phyloP scores from a whole-genome alignment of 192 early-diverging fungal species.

The Spinellus fusiger region DNA sequence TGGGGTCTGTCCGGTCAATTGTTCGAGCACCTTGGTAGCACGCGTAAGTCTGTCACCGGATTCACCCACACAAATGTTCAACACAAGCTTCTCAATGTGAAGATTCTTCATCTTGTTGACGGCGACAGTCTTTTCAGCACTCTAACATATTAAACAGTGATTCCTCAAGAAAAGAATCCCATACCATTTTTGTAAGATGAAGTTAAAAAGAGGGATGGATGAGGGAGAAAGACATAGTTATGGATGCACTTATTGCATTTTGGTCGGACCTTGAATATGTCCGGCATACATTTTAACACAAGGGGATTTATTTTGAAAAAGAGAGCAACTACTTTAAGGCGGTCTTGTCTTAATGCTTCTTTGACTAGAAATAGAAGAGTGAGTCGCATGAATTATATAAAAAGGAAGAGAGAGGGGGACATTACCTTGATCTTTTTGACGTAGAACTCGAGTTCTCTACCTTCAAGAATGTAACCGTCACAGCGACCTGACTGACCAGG shows the following conservation, averaged over 20 bases:
- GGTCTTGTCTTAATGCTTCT: too few relatives aligned
- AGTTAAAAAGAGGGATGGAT: not conserved
- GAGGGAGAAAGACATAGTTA: not conserved
- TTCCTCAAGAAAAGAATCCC: too few relatives aligned
- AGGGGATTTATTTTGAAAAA: too few relatives aligned
- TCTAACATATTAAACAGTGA: conserved; percentile 27
- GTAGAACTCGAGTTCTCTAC: conserved; percentile 99
- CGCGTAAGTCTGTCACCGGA: conserved; percentile 99
- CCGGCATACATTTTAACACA: too few relatives aligned
- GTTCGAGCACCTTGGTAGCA: conserved; percentile 99
- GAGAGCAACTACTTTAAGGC: too few relatives aligned
- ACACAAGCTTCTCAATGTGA: conserved; percentile 98
- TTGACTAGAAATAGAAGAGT: conserved; percentile 17
- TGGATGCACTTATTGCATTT: not conserved
- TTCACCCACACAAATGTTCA: conserved; percentile 99
- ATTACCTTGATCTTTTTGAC: conserved; percentile 73
- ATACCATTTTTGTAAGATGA: not conserved
- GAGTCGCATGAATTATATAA: not conserved
- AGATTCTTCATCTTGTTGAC: conserved; percentile 96
- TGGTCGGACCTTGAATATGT: too few relatives aligned
- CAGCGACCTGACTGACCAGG: conserved; percentile 96
- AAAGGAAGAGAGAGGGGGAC: not conserved
- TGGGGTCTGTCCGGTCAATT: conserved; percentile 98
- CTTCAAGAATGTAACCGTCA: conserved; percentile 99
- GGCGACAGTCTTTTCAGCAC: conserved; percentile 61